Conservation (phyloP, 352 stramenopile genomes). For the Globisporangium parvum region DNA sequence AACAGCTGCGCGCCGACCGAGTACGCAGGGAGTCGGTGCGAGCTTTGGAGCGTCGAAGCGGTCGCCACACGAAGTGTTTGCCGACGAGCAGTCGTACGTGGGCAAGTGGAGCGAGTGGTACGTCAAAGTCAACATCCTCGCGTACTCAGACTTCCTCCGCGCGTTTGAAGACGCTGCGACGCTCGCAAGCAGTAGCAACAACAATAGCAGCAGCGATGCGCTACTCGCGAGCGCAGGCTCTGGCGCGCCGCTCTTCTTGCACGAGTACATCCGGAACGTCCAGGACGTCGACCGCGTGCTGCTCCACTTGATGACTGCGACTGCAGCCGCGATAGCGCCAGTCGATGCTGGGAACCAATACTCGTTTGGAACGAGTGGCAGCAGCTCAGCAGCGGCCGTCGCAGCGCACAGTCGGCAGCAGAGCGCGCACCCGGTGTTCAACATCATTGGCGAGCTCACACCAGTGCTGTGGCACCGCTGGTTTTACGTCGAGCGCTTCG, state of each 20-base stretch:
- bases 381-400: constrained; percentile 17
- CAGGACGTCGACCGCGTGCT: constrained; percentile 84
- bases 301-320: constrained; percentile 79
- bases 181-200: constrained; percentile 5
- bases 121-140: constrained; percentile 82
- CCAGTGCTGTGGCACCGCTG: constrained; percentile 87
- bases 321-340: constrained; percentile 34
- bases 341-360: constrained; percentile 47
- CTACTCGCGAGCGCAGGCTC: constrained; percentile 4
- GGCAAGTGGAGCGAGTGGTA: constrained; percentile 72
- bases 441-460: constrained; percentile 83
- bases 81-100: constrained; percentile 30
- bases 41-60: constrained; percentile 20
- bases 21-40: constrained; percentile 3
- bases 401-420: constrained; percentile 38
- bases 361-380: constrained; percentile 58
- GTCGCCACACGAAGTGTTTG: constrained; percentile 22
- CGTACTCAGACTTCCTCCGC: constrained; percentile 74
- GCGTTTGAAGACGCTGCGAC: constrained; percentile 69
- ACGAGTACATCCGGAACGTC: constrained; percentile 81
- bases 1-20: constrained; percentile 7
- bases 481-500: constrained; percentile 87
- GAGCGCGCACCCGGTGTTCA: constrained; percentile 78
- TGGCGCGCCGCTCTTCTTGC: constrained; percentile 44
- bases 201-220: neutral